Evolutionary conservation across 2,329 filamentous ascomycete species (phyloP).

Genomic region (Ascochyta pisi): DNA sequence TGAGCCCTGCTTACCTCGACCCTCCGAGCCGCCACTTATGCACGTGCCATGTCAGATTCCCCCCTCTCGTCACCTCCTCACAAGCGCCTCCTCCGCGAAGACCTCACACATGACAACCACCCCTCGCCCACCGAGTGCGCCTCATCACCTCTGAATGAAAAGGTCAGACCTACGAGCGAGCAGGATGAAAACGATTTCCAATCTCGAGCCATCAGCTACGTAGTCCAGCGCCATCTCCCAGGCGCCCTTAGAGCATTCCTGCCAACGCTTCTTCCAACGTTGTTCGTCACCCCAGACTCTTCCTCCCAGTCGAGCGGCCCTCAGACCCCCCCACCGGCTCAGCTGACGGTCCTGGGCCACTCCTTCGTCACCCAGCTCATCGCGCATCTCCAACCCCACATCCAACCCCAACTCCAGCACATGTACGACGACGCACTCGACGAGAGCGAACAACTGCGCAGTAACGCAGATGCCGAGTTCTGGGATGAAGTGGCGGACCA

Average conservation of each 20-base stretch:
- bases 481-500: background rate
- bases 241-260: background rate
- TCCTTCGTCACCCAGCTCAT: background rate
- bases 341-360: background rate
- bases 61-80: background rate
- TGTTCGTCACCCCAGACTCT: background rate
- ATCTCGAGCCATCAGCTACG: no score
- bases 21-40: background rate
- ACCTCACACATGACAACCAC: background rate
- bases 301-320: background rate
- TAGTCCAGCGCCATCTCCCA: no score
- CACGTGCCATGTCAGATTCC: background rate
- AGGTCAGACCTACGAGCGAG: no score
- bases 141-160: no score
- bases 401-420: background rate
- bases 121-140: no score
- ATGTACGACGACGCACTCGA: no score
- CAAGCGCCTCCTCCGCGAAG: background rate
- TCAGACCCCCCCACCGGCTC: background rate
- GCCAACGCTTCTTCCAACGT: background rate
- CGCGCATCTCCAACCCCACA: no score
- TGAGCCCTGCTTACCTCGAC: background rate
- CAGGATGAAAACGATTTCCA: no score
- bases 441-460: no score
- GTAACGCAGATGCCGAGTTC: no score